These are phyloP conservation scores for Dioszegia crocea DNA, from an alignment of 768 basidiomycete genomes.

Conservation along the genomic window DNA sequence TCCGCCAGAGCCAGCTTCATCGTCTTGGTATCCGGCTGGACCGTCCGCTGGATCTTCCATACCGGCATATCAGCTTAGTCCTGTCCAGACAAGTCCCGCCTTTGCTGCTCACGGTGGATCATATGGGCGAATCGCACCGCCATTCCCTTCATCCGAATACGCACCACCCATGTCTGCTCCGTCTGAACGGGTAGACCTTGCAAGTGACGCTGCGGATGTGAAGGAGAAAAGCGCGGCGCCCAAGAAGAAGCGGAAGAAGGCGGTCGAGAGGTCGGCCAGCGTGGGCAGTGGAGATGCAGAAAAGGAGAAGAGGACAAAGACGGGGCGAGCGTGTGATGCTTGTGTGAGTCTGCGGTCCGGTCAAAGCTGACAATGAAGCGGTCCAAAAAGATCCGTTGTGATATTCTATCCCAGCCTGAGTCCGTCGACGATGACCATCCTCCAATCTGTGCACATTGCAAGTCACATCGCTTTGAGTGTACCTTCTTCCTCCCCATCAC, in stretches of 20 bases:
- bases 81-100: not conserved
- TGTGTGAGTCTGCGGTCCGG: constrained; percentile 28
- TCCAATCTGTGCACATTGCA: constrained; percentile 87
- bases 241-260: constrained; percentile 24
- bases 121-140: not conserved
- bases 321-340: constrained; percentile 48
- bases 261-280: constrained; percentile 5
- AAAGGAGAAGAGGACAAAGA: constrained; percentile 46
- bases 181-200: not conserved
- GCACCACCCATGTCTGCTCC: not conserved
- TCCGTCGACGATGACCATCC: constrained; percentile 53
- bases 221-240: constrained; percentile 5
- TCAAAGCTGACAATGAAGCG: constrained; percentile 25
- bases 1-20: not conserved
- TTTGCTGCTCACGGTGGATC: not conserved
- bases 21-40: not conserved
- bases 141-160: not conserved
- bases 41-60: not conserved
- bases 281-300: constrained; percentile 9
- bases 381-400: constrained; percentile 58
- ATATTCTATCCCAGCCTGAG: constrained; percentile 68
- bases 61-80: not conserved
- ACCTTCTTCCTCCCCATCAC: constrained; percentile 98
- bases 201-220: not conserved
- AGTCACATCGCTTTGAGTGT: constrained; percentile 87